Evolutionary conservation across 129 eudicot species (phyloP), one percentile per base, ranked within the genome.

Genomic region (Arctium lappa): DNA sequence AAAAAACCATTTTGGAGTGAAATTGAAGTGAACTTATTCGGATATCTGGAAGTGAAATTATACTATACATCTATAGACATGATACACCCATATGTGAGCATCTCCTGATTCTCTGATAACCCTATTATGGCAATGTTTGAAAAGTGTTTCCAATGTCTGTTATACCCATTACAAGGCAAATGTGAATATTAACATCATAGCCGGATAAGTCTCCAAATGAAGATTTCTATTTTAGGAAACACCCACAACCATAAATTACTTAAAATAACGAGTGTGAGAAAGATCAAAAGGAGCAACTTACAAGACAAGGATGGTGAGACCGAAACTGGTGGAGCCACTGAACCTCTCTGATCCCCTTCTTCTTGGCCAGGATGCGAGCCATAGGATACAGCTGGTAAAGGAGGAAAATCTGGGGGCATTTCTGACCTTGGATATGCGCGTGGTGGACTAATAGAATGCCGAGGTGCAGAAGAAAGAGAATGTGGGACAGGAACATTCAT

Each of bases 401-500:
- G 93, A 87, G 97, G 84, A 87, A 72, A 91, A 66, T 68, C 82
- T 9, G 91, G 89, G 69, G 88, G 68, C 48, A 74, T 37, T 77
- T 73, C 81, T 48, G 86, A 40, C 78, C 60, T 74, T 50, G 81
- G 69, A 82, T 81, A 86, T 75, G 1, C 53, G 5, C 72, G 85
- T 72, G 91, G 86, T 72, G 89, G 83, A 72, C 71, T 77, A 7
- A 31, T 60, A 78, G 56, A 12, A 73, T 18, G 72, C 80, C 18
- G 85, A 71, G 85, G 88, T 66, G 91, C 82, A 44, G 69, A 29
- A 42, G 73, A 50, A 60, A 80, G 89, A 80, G 84, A 11, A 33
- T 5, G 27, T 53, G 65, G 84, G n/a, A 42, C 56, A 69, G 63
- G 48, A 38, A 75, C 37, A 62, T 85, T 80, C 72, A 75, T 70